Evolutionary conservation across 495 filamentous ascomycete species (phyloP).

Genomic region (Aspergillus wentii): DNA sequence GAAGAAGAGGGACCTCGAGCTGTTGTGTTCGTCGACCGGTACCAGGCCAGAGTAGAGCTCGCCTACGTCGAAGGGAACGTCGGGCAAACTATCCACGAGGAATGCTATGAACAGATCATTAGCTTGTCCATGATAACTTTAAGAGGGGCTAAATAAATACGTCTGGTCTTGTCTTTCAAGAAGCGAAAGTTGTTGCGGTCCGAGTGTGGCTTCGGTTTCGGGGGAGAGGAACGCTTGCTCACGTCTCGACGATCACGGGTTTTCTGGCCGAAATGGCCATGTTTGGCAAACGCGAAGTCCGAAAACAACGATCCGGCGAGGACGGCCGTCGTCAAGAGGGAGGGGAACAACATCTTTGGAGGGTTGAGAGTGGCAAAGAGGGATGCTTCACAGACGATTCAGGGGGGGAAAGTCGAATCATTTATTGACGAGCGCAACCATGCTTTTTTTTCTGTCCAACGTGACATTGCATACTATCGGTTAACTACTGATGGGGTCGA

Average conservation of each 20-base stretch:
- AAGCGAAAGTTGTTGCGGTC: constrained; percentile 29
- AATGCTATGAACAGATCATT: constrained; percentile 38
- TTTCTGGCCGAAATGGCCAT: constrained; percentile 44
- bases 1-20: constrained; percentile 47
- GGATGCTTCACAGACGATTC: too few relatives aligned
- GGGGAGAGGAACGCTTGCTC: constrained; percentile 70
- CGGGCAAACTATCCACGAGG: constrained; percentile 63
- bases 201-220: constrained; percentile 16
- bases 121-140: background rate
- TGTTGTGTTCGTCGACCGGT: constrained; percentile 57
- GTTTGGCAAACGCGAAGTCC: constrained; percentile 18
- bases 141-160: constrained; percentile 14
- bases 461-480: too few relatives aligned
- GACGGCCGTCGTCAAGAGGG: constrained; percentile 22
- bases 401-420: background rate
- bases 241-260: constrained; percentile 79
- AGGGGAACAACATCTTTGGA: constrained; percentile 25
- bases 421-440: too few relatives aligned
- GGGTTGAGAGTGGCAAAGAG: too few relatives aligned
- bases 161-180: constrained; percentile 27
- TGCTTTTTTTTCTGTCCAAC: too few relatives aligned
- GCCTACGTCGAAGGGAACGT: constrained; percentile 68
- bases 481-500: too few relatives aligned
- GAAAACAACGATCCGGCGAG: constrained; percentile 23
- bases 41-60: constrained; percentile 73